Conservation (phyloP, 371 early-diverging fungal genomes). For the Zancudomyces culisetae region DNA sequence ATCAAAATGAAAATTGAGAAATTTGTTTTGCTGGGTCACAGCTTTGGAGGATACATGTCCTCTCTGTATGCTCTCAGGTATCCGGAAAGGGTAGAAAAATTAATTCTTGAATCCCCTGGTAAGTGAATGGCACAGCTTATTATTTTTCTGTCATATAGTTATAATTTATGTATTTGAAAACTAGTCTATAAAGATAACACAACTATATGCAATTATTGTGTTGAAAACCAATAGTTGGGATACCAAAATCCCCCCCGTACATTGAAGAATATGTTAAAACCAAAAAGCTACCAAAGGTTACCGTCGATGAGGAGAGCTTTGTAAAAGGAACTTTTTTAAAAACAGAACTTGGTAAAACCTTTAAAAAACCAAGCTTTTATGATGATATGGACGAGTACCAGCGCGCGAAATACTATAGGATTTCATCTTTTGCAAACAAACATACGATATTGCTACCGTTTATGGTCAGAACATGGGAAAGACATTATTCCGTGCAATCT, state of each 20-base stretch:
- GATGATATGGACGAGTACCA: not conserved
- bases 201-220: not conserved
- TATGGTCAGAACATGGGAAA: constrained; percentile 35
- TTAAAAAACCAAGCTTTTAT: not conserved
- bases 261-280: not conserved
- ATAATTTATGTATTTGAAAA: too few relatives aligned
- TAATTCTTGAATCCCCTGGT: constrained; percentile 69
- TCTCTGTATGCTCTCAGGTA: constrained; percentile 70
- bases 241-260: constrained; percentile 14
- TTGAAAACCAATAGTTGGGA: constrained; percentile 15
- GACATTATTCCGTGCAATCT: constrained; percentile 62
- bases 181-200: not conserved
- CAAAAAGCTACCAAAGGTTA: not conserved
- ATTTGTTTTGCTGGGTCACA: constrained; percentile 69
- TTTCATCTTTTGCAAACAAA: constrained; percentile 7
- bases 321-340: not conserved
- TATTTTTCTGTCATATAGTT: too few relatives aligned
- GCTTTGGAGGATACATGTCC: constrained; percentile 75
- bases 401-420: not conserved
- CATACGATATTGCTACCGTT: constrained; percentile 5
- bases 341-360: not conserved
- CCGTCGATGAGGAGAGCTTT: not conserved
- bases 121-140: too few relatives aligned
- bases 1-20: constrained; percentile 48
- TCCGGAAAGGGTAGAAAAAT: constrained; percentile 69